Conservation (phyloP, 2,329 filamentous ascomycete species). For the Leptodontidium sp. region DNA sequence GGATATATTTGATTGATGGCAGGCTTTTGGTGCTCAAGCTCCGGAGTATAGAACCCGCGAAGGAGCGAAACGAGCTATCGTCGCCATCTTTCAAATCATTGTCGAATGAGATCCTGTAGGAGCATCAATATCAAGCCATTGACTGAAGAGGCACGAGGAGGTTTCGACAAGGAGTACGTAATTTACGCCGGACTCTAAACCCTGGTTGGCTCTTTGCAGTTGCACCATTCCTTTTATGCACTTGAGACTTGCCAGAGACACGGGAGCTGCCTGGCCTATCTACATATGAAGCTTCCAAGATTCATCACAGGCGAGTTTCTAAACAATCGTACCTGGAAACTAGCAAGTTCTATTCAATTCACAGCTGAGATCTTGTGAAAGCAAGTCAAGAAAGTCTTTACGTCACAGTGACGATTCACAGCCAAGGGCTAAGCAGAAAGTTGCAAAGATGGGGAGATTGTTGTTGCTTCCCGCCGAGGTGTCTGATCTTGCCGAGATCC, state of each 20-base stretch:
- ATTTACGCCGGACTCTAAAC: neutral
- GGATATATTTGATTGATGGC: too few relatives aligned
- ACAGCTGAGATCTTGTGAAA: neutral
- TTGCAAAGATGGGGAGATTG: neutral
- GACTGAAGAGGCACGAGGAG: neutral
- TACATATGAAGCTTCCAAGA: neutral
- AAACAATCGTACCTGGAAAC: neutral
- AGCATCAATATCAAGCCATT: neutral
- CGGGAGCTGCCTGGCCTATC: too few relatives aligned
- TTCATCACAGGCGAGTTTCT: neutral
- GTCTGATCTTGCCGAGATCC: conserved; percentile 30
- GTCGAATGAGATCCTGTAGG: neutral
- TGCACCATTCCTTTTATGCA: neutral
- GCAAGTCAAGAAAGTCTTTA: too few relatives aligned
- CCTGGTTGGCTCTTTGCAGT: neutral
- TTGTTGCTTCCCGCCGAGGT: conserved; percentile 7
- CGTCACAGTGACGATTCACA: neutral
- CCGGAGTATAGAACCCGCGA: neutral
- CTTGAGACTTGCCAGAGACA: neutral
- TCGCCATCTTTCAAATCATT: neutral
- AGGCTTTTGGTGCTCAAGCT: too few relatives aligned
- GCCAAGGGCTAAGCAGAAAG: neutral
- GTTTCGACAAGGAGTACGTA: neutral
- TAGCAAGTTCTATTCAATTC: neutral
- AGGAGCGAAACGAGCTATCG: neutral